Percentiles rank a stretch among this genome's conserved stretches.
phyloP scores from a whole-genome alignment of 768 basidiomycete species.

The Melanogaster broomeanus region DNA sequence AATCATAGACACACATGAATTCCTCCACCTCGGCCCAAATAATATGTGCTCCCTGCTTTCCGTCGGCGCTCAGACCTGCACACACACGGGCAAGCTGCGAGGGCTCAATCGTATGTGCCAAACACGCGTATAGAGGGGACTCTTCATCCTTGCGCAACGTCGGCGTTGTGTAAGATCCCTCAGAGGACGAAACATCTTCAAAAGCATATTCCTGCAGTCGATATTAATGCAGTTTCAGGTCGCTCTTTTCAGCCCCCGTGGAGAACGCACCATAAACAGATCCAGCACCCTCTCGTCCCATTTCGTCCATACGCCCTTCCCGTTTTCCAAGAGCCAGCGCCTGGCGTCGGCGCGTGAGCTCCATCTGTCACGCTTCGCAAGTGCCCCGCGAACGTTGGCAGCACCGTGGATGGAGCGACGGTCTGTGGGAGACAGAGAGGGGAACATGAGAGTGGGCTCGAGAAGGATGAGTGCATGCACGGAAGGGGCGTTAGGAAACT shows the following conservation, averaged over 20 bases:
- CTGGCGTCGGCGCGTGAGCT: constrained; percentile 17
- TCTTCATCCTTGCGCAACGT: constrained; percentile 33
- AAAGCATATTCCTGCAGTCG: constrained; percentile 23
- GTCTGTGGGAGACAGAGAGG: constrained; percentile 25
- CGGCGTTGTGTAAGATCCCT: constrained; percentile 18
- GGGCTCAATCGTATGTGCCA: constrained; percentile 27
- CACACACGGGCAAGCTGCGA: constrained; percentile 22
- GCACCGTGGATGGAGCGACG: constrained; percentile 30
- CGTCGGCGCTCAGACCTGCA: constrained; percentile 5
- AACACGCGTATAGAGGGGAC: constrained; percentile 23
- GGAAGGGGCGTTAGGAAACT: background rate
- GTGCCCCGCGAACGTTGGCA: constrained; percentile 30
- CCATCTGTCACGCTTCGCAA: constrained; percentile 29
- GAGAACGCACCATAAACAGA: constrained; percentile 22
- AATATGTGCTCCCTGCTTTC: constrained; percentile 22
- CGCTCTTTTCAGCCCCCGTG: background rate
- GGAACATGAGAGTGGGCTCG: constrained; percentile 36
- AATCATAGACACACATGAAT: constrained; percentile 20
- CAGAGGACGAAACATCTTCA: constrained; percentile 16
- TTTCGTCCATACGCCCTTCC: constrained; percentile 19
- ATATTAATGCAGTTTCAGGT: background rate
- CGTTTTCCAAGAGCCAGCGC: constrained; percentile 16
- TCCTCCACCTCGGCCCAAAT: constrained; percentile 33
- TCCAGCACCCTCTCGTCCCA: constrained; percentile 27
- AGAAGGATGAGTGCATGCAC: constrained; percentile 23